These are phyloP conservation scores for Nelumbo lutea DNA, from an alignment of 164 flowering plant species.

Conservation along the genomic window DNA sequence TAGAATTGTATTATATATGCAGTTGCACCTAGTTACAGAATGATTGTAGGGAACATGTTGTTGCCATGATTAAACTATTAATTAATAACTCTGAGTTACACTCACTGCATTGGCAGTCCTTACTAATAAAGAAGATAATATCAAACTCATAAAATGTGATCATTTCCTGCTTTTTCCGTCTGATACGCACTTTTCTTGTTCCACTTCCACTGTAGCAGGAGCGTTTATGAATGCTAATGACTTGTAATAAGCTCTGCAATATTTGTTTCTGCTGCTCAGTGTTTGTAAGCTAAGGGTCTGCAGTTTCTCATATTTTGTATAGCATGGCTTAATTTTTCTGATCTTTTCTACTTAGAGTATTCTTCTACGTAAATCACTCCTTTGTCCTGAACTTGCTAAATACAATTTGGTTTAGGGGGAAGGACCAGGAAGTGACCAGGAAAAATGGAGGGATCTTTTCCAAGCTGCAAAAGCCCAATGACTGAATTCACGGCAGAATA, in stretches of 20 bases:
- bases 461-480: constrained; percentile 37
- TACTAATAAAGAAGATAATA: background rate
- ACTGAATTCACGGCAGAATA: background rate
- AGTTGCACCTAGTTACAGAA: too few relatives aligned
- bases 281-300: background rate
- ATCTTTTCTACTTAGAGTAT: background rate
- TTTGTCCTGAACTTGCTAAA: background rate
- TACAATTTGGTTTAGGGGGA: constrained; percentile 56
- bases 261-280: background rate
- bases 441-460: constrained; percentile 76
- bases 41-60: too few relatives aligned
- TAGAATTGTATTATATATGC: too few relatives aligned
- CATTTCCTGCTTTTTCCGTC: background rate
- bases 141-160: background rate
- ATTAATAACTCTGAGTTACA: too few relatives aligned
- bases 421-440: constrained; percentile 74
- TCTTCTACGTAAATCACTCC: background rate
- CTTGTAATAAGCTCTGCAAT: background rate
- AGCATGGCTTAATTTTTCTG: background rate
- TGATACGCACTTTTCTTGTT: background rate
- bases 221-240: background rate
- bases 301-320: background rate
- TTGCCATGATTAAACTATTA: too few relatives aligned
- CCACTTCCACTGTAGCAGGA: background rate
- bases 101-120: background rate